phyloP scores from a whole-genome alignment of 2,329 filamentous ascomycete genomes.

The Cercospora janseana region DNA sequence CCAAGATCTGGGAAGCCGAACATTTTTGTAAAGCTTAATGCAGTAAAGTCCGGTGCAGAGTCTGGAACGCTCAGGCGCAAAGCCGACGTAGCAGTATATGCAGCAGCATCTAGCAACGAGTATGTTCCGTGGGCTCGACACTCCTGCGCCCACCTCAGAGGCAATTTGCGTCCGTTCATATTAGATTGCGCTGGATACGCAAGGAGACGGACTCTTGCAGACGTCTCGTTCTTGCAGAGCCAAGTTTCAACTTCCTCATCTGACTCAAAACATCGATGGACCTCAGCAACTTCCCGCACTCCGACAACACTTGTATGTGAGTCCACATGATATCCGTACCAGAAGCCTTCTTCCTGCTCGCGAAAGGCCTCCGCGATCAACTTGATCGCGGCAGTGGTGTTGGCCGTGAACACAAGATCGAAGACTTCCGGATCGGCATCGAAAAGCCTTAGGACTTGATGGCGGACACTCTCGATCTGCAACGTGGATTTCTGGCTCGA shows the following conservation, averaged over 20 bases:
- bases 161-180: conserved; percentile 77
- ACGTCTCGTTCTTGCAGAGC: conserved; percentile 45
- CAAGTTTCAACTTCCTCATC: conserved; percentile 65
- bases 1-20: conserved; percentile 94
- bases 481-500: conserved; percentile 73
- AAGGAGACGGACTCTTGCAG: conserved; percentile 54
- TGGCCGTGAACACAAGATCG: conserved; percentile 86
- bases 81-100: conserved; percentile 71
- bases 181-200: conserved; percentile 91
- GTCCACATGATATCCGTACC: conserved; percentile 79
- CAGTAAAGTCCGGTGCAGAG: conserved; percentile 75
- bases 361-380: conserved; percentile 76
- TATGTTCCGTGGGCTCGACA: conserved; percentile 42
- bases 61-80: conserved; percentile 65
- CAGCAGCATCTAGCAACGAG: conserved; percentile 80
- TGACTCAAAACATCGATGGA: conserved; percentile 64
- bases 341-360: conserved; percentile 65
- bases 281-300: conserved; percentile 61
- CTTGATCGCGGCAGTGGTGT: conserved; percentile 89
- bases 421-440: conserved; percentile 77
- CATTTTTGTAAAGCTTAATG: conserved; percentile 93
- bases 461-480: conserved; percentile 68
- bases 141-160: conserved; percentile 61
- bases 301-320: conserved; percentile 87
- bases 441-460: conserved; percentile 72